Conservation (phyloP, 768 basidiomycete genomes). For the Piloderma croceum region DNA sequence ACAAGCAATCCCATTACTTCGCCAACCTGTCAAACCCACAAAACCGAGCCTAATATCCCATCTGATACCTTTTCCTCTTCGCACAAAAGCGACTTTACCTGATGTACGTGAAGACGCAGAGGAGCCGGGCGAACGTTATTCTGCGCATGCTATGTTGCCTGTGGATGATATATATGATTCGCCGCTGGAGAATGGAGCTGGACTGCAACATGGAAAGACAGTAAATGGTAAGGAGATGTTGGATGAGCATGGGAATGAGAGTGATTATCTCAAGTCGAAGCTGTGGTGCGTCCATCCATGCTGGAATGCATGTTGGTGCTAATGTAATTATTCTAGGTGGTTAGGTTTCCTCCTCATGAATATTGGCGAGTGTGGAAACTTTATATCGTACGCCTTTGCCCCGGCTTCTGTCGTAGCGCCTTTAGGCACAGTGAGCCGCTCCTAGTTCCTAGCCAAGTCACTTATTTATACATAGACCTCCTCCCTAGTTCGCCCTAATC, state of each 20-base stretch:
- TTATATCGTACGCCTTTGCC: conserved; percentile 81
- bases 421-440: conserved; percentile 86
- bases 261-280: conserved; percentile 77
- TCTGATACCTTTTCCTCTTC: background rate
- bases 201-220: conserved; percentile 14
- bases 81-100: background rate
- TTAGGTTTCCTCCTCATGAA: conserved; percentile 84
- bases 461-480: conserved; percentile 3
- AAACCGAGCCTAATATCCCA: background rate
- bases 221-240: conserved; percentile 13
- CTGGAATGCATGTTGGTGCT: background rate
- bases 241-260: conserved; percentile 45
- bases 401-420: conserved; percentile 94
- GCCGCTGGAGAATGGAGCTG: conserved; percentile 23
- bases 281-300: conserved; percentile 53
- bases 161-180: conserved; percentile 41
- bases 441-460: conserved; percentile 8
- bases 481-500: conserved; percentile 74
- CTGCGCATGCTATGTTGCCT: conserved; percentile 30
- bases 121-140: background rate
- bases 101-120: background rate
- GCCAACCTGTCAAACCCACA: background rate
- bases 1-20: background rate
- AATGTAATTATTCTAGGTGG: conserved; percentile 56
- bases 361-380: conserved; percentile 86